Base-by-base conservation (phyloP, 176 grass and related monocot genomes). In the Bolboschoenus planiculmis region DNA sequence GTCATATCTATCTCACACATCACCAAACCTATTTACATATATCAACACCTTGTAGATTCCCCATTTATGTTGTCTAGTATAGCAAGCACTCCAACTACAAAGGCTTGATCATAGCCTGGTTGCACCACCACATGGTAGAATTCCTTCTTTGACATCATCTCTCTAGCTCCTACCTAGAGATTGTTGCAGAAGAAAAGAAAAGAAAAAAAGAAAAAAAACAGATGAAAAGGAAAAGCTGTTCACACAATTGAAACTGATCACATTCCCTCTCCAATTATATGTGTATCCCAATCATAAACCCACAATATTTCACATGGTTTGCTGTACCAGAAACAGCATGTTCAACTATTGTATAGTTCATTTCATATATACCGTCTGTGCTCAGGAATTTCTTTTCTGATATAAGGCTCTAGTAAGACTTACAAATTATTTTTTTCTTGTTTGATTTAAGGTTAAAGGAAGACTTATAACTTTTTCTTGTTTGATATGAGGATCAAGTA, bases 51-150 rank as follows among this genome's bases (percentile, higher is more conserved):
- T 55, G 95, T 98, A 26, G 92, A 89, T 65, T 98, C 95, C 50
- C 92, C 92, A 67, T 98, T 60, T 3, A 93, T 95, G 61, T 95
- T 94, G 84, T 98, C 95, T 60, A 98, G 90, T n/a, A 98, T 92
- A 39, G 88, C 95, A 65, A 98, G 59, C 15, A 98, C 85, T 18
- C 85, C 92, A 63, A 90, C 81, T 23, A 95, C 87, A 83, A 98
- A 98, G 20, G 92, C 92, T 62, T 94, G 95, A 61, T 98, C 95
- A 72, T 91, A 88, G n/a, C 92, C 95, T 54, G 92, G 92, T 33
- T 90, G 92, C 78, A 98, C 90, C 82, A 90, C 79, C 50, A 98
- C 92, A 71, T 93, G 80, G 87, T 98, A 98, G 72, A 94, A 84
- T 70, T 97, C 95, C 66, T 85, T 89, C 58, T 86, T 88, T 29